phyloP scores from a whole-genome alignment of 2,329 filamentous ascomycete species.

The Simplicillium sp. region DNA sequence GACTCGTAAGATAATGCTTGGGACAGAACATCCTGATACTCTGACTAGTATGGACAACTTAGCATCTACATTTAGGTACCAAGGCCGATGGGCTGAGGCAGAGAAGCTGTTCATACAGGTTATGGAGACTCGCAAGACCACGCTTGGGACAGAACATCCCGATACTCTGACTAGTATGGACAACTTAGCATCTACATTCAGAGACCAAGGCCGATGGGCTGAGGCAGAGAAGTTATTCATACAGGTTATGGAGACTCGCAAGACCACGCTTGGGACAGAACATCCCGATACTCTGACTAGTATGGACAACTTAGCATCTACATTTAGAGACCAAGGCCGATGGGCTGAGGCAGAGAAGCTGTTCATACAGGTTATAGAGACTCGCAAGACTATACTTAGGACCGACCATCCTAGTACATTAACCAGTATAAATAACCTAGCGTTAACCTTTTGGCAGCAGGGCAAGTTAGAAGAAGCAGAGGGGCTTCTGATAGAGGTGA shows the following conservation, averaged over 20 bases:
- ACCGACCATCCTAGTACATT: background rate
- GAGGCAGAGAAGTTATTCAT: conserved; percentile 3
- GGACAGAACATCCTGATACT: no score
- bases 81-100: no score
- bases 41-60: no score
- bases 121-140: conserved; percentile 2
- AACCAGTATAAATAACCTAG: conserved; percentile 1
- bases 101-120: background rate
- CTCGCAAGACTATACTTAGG: no score
- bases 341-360: no score
- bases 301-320: no score
- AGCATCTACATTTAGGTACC: no score
- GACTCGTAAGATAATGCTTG: no score
- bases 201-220: conserved; percentile 1
- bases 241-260: conserved; percentile 2
- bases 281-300: conserved; percentile 5
- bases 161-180: conserved; percentile 3
- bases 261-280: conserved; percentile 5
- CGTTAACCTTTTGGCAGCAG: conserved; percentile 1
- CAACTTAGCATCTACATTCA: no score
- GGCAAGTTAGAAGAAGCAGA: conserved; percentile 5
- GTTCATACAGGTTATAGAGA: no score
- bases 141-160: conserved; percentile 4
- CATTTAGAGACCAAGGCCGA: no score
- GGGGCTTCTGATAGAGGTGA: conserved; percentile 3